A percentile compares a stretch with the other conserved stretches of the same genome.
Evolutionary conservation across 345 rosid genomes (phyloP).

Genomic region (Ceriops tagal): DNA sequence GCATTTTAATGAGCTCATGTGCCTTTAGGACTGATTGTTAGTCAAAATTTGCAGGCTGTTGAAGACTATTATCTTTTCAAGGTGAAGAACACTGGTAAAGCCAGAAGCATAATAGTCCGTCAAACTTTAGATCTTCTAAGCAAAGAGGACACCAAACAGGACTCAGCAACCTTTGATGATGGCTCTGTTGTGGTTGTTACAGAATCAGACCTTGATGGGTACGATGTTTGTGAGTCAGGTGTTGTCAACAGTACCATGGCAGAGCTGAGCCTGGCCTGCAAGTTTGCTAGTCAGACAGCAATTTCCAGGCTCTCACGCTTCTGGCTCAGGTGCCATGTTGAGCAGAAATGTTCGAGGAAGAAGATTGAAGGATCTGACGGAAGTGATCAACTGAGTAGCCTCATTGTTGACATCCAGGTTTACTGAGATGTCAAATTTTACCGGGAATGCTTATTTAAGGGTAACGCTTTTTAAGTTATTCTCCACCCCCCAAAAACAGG

Average conservation of each 20-base stretch:
- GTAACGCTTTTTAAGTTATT: background rate
- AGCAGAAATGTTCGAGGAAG: conserved; percentile 30
- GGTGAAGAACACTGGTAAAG: conserved; percentile 20
- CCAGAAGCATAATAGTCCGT: background rate
- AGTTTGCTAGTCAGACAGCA: conserved; percentile 61
- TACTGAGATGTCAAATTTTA: conserved; percentile 39
- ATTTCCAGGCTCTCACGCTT: conserved; percentile 67
- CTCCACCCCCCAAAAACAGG: background rate
- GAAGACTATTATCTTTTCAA: conserved; percentile 34
- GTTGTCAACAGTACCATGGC: conserved; percentile 42
- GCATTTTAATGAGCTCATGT: no score
- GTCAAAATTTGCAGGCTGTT: conserved; percentile 36
- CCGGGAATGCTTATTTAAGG: background rate
- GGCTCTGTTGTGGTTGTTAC: conserved; percentile 78
- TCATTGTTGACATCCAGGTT: conserved; percentile 74
- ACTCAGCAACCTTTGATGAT: conserved; percentile 56
- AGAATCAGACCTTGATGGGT: conserved; percentile 79
- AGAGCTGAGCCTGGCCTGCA: conserved; percentile 61
- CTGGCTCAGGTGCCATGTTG: conserved; percentile 49
- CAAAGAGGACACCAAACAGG: background rate
- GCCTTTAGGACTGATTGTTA: background rate
- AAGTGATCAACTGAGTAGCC: conserved; percentile 47
- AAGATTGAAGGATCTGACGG: conserved; percentile 32
- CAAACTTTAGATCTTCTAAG: conserved; percentile 27
- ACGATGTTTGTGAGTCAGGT: conserved; percentile 37